Base-by-base conservation (phyloP, 805 yeast genomes). In the Monosporozyma servazzii region DNA sequence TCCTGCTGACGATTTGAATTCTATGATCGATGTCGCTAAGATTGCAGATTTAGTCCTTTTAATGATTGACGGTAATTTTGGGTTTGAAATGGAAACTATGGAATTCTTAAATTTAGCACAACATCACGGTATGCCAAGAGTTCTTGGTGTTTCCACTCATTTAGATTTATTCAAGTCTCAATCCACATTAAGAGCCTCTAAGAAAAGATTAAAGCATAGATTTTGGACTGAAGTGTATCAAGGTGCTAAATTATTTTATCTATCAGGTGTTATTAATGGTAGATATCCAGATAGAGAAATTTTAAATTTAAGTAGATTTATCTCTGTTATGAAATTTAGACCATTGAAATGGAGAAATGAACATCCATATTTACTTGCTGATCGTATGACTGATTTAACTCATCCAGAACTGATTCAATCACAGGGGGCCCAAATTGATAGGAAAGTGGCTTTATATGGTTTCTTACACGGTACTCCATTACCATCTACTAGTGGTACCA, bases 291-390 rank as follows among this genome's bases (percentile, higher is more conserved):
- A 93, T 68, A 77, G 99, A 60, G 99, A 93, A 67, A 86, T 93
- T 54, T 74, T 93, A 54, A 93, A 93, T 64, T 75, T 93, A 61
- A 84, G 95, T 3, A 76, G 99, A 58, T 93, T 95, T 66, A 86
- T 93, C 50, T 84, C 95, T 5, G 97, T 91, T 45, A 91, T 95
- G 98, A 93, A 95, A 68, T 95, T 95, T 70, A 80, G 99, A 64
- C 99, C 99, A n/a, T 75, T 95, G 60, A 93, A 93, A 68, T 93
- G 99, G 99, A 81, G 99, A 73, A 93, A 91, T 66, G 98, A 93
- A 72, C 99, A 93, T 72, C 96, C 98, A 4, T 93, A 93, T 65
- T 67, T 93, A 59, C 73, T 93, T 53, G 89, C 91, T 15, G 99
- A 93, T 66, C 79, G 99, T 66, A 75, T 91, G 44, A 87, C 93